Evolutionary conservation across 1,284 basidiomycete genomes (phyloP), one percentile per base, ranked within the genome.

Genomic region (Cryptococcus sp.): DNA sequence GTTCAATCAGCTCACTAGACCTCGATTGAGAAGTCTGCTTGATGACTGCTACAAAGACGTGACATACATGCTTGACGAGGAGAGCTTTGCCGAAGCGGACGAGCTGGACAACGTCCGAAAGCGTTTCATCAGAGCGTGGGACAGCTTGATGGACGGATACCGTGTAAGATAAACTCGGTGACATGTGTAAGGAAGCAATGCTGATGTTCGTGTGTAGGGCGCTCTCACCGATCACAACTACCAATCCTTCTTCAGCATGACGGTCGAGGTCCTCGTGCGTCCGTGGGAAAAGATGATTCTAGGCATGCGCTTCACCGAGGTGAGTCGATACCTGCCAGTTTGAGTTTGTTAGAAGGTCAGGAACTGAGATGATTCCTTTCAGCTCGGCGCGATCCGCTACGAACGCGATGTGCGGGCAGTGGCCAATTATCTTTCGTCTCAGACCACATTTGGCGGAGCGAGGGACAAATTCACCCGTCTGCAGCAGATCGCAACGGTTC

Each of bases 351-450:
- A 5, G 31, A 45, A n/a, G 15, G 42, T 8, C 8, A 11, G 42
- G n/a, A 10, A 15, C 42, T 45, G 42, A 45, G 8, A 35, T 8
- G 7, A 13, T 47, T 44, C 8, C 31, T 20, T 19, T 39, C 65
- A 96, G 90, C 85, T 98, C 53, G 96, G 96, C n/a, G 94, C 94
- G 2, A 88, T 99, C 60, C 89, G 93, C 16, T 96, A 97, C 74
- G 96, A 99, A 72, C 87, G 90, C 31, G 96, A 99, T 75, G 80
- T 99, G 42, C 85, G 96, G 39, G 85, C 89, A 2, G 84, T 98
- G 60, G 87, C 86, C 15, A 84, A 86, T 2, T 93, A 90, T 77
- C 84, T 99, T 17, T 87, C 89, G 0, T 85, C 87, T 1, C 93
- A 96, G 73, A 91, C 90, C 5, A 83, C 85, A 1, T 91, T 92